A percentile compares a stretch with the other conserved stretches of the same genome.
Conservation (phyloP, 352 stramenopile species). For the Blastocystis sp. region DNA sequence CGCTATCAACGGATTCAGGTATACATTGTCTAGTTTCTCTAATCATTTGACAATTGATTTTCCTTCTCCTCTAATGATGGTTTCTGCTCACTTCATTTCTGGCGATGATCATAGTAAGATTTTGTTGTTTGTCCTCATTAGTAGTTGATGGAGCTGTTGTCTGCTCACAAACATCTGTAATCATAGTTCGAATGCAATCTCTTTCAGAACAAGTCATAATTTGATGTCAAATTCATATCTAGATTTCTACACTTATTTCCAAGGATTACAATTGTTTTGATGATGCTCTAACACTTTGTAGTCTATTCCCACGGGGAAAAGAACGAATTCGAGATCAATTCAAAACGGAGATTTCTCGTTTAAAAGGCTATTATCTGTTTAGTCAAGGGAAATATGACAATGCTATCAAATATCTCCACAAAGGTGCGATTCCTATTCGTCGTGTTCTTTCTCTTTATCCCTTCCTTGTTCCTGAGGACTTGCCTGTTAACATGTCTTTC, state of each 20-base stretch:
- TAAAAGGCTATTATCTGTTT: constrained; percentile 17
- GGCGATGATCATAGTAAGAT: neutral
- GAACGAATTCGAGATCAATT: constrained; percentile 18
- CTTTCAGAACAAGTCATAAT: neutral
- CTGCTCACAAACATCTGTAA: neutral
- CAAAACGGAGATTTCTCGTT: constrained; percentile 33
- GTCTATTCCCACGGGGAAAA: constrained; percentile 24
- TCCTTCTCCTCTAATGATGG: neutral
- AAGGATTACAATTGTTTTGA: constrained; percentile 10
- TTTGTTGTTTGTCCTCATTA: neutral
- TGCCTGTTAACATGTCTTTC: neutral
- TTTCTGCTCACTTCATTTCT: neutral
- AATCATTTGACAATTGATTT: neutral
- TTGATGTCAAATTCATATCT: neutral
- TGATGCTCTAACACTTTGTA: constrained; percentile 20
- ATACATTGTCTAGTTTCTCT: neutral
- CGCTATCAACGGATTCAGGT: constrained; percentile 22
- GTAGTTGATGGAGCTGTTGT: constrained; percentile 8
- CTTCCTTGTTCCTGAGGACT: neutral
- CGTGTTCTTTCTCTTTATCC: constrained; percentile 26
- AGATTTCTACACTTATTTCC: constrained; percentile 32
- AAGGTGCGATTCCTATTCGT: neutral
- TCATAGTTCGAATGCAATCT: neutral
- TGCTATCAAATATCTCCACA: neutral
- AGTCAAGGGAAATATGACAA: constrained; percentile 14